Evolutionary conservation across 164 flowering plant species (phyloP).

Genomic region (Stephania yunnanensis): DNA sequence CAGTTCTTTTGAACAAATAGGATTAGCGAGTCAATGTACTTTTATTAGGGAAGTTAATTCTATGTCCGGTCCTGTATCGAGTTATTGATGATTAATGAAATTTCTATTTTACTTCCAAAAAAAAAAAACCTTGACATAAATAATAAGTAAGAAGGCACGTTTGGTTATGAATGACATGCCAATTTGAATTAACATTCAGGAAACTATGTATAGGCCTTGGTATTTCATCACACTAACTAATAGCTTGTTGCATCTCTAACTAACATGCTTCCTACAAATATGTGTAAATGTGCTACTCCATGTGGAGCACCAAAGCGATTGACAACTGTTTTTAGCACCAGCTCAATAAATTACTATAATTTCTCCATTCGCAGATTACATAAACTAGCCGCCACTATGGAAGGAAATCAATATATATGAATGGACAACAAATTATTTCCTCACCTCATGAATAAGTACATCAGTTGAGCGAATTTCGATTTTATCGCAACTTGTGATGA

Average conservation of each 20-base stretch:
- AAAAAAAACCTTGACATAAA: background rate
- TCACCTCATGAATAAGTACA: slow-evolving; percentile 34
- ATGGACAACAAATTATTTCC: slow-evolving; percentile 2
- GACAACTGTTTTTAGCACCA: background rate
- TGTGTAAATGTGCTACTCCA: background rate
- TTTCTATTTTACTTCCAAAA: no score
- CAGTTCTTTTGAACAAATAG: no score
- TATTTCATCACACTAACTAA: background rate
- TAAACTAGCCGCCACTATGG: background rate
- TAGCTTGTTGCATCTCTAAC: background rate
- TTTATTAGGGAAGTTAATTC: no score
- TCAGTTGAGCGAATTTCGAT: slow-evolving; percentile 29
- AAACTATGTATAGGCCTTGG: background rate
- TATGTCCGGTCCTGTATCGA: no score
- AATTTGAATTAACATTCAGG: background rate
- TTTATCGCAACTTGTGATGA: slow-evolving; percentile 14
- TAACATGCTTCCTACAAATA: background rate
- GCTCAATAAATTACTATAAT: background rate
- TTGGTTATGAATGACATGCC: background rate
- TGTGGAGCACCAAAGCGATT: no score
- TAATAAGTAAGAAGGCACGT: background rate
- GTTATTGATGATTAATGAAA: no score
- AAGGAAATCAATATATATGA: background rate
- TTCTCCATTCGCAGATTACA: background rate
- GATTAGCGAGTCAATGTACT: no score